Percentiles rank a stretch among this genome's conserved stretches.
These are phyloP conservation scores for Inonotus hispidus DNA, from an alignment of 1,284 basidiomycete genomes.

Conservation along the genomic window DNA sequence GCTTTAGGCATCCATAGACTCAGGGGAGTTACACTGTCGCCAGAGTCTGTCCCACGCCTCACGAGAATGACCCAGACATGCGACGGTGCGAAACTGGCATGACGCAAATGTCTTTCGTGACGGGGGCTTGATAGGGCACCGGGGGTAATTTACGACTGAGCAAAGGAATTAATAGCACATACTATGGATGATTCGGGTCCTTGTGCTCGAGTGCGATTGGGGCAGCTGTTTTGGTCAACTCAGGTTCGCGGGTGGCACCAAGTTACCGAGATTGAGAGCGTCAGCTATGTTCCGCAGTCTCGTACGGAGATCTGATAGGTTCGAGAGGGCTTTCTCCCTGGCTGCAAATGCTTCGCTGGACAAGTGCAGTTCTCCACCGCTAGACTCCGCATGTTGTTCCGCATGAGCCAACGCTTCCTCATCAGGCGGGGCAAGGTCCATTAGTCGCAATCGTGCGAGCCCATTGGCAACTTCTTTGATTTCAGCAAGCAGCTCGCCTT, in stretches of 20 bases:
- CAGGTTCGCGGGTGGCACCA: neutral
- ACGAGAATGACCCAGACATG: no score
- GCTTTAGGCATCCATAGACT: no score
- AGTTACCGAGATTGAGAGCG: neutral
- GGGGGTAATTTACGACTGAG: no score
- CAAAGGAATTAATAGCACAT: no score
- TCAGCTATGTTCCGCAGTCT: neutral
- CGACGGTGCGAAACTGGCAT: no score
- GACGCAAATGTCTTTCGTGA: no score
- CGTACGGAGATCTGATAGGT: neutral
- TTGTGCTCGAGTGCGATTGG: no score
- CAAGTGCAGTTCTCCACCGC: constrained; percentile 28
- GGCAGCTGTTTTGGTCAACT: neutral
- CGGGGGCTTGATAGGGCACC: no score
- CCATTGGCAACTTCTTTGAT: constrained; percentile 44
- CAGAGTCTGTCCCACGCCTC: no score
- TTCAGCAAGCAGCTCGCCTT: constrained; percentile 29
- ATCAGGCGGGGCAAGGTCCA: constrained; percentile 65
- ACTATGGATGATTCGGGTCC: no score
- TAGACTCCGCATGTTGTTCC: constrained; percentile 44
- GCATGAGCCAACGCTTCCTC: constrained; percentile 69
- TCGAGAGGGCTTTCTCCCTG: constrained; percentile 25
- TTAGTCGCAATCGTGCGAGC: constrained; percentile 56
- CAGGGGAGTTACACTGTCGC: no score
- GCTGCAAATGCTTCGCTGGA: constrained; percentile 22